phyloP scores from a whole-genome alignment of 2,329 filamentous ascomycete species.

The Aspergillus clavatus region DNA sequence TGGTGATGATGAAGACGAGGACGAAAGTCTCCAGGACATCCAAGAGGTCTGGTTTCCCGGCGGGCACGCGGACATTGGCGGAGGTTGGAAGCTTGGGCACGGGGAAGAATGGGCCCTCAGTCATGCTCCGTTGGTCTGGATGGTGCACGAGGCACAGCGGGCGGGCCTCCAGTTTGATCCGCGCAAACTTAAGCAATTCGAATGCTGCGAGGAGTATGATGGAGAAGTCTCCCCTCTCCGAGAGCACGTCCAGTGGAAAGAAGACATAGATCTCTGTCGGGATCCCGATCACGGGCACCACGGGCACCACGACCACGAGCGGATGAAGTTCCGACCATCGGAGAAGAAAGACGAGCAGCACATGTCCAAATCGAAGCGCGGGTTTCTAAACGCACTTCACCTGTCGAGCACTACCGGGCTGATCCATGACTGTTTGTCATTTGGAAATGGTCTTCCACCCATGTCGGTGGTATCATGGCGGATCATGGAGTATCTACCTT shows the following conservation, averaged over 20 bases:
- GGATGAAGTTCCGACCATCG: slow-evolving; percentile 5
- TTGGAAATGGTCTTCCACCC: slow-evolving; percentile 53
- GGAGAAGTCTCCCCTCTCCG: slow-evolving; percentile 34
- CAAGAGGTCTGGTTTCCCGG: slow-evolving; percentile 72
- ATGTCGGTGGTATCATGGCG: slow-evolving; percentile 64
- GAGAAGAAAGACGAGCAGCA: slow-evolving; percentile 17
- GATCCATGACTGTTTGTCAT: slow-evolving; percentile 69
- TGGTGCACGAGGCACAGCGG: slow-evolving; percentile 59
- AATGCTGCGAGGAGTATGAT: slow-evolving; percentile 51
- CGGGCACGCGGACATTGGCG: slow-evolving; percentile 72
- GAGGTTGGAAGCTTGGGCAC: slow-evolving; percentile 61
- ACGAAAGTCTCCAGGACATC: slow-evolving; percentile 60
- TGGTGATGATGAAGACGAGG: slow-evolving; percentile 28
- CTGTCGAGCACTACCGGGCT: slow-evolving; percentile 49
- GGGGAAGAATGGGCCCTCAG: slow-evolving; percentile 57
- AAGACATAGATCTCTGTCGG: slow-evolving; percentile 10
- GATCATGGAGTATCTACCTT: slow-evolving; percentile 76
- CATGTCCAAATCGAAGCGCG: slow-evolving; percentile 25
- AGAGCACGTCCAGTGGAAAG: slow-evolving; percentile 16
- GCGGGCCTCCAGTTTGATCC: slow-evolving; percentile 68
- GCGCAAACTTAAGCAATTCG: slow-evolving; percentile 62
- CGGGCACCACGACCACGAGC: slow-evolving; percentile 6
- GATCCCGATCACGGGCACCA: slow-evolving; percentile 11
- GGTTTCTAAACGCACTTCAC: slow-evolving; percentile 57
- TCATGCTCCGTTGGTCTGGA: slow-evolving; percentile 66